Evolutionary conservation across 768 basidiomycete genomes (phyloP).

Genomic region (Rubroboletus satanas): DNA sequence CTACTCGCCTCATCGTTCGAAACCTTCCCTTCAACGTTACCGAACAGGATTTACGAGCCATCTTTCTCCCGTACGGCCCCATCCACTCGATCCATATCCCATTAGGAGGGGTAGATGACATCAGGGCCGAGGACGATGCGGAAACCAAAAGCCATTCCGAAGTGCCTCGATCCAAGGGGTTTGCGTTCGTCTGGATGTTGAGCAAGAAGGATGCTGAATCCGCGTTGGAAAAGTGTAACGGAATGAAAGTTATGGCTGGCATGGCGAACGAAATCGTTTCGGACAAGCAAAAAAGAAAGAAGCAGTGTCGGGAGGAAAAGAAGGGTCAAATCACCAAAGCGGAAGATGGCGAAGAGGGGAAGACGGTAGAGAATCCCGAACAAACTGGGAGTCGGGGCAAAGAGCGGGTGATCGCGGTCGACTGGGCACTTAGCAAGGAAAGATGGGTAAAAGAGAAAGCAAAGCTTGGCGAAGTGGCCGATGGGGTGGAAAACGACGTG

Average conservation of each 20-base stretch:
- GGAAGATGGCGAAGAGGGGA: constrained; percentile 34
- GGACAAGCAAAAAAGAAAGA: constrained; percentile 69
- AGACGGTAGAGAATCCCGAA: constrained; percentile 35
- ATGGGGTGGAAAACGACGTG: constrained; percentile 29
- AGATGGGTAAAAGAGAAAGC: constrained; percentile 82
- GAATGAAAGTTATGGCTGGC: constrained; percentile 62
- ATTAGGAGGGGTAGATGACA: constrained; percentile 30
- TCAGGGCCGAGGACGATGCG: constrained; percentile 30
- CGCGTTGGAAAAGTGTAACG: constrained; percentile 79
- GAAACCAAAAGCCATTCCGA: constrained; percentile 15
- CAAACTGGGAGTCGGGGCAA: constrained; percentile 34
- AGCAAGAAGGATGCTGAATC: constrained; percentile 79
- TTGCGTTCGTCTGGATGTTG: constrained; percentile 95
- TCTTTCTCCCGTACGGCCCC: constrained; percentile 85
- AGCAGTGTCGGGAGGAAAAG: constrained; percentile 50
- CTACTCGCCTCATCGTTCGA: constrained; percentile 82
- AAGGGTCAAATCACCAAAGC: constrained; percentile 32
- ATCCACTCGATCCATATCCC: constrained; percentile 86
- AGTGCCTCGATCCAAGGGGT: constrained; percentile 58
- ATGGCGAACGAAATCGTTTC: constrained; percentile 51
- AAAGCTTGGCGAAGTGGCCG: constrained; percentile 39
- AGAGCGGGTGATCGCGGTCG: constrained; percentile 80
- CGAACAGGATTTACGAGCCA: constrained; percentile 77
- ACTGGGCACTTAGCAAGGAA: constrained; percentile 95
- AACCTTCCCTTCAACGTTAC: constrained; percentile 85